These are phyloP conservation scores for Geranium rotundifolium DNA, from an alignment of 345 rosid species.

Conservation along the genomic window DNA sequence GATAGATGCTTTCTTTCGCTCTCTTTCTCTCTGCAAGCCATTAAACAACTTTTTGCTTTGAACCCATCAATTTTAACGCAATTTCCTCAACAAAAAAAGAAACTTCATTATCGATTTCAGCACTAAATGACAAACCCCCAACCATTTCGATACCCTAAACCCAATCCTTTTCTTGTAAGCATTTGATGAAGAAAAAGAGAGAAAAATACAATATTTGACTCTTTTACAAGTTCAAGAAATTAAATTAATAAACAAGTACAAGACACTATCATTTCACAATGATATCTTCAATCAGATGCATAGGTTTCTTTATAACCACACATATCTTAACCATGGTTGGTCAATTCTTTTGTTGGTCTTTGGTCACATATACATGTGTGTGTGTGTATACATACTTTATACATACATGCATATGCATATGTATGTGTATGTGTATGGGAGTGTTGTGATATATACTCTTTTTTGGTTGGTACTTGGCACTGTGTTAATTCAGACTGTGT, in stretches of 20 bases:
- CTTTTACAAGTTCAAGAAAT: too few relatives aligned
- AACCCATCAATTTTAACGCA: constrained; percentile 10
- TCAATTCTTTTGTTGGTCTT: not conserved
- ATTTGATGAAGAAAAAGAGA: too few relatives aligned
- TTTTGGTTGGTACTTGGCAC: not conserved
- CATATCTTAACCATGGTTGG: constrained; percentile 13
- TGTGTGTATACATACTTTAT: too few relatives aligned
- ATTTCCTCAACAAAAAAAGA: not conserved
- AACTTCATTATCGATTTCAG: constrained; percentile 14
- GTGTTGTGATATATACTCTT: not conserved
- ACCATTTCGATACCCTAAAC: constrained; percentile 17
- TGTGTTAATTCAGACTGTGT: not conserved
- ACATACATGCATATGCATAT: not conserved
- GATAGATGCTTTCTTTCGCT: constrained; percentile 24
- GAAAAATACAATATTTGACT: too few relatives aligned
- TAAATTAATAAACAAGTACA: constrained; percentile 23
- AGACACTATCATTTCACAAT: constrained; percentile 63
- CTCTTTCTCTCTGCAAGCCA: constrained; percentile 16
- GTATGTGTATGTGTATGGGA: not conserved
- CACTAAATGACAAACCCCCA: constrained; percentile 13
- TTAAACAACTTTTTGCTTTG: constrained; percentile 62
- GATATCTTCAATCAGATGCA: constrained; percentile 26
- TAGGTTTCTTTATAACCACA: constrained; percentile 13
- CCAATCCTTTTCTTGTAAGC: not conserved
- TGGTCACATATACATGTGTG: too few relatives aligned